phyloP scores from a whole-genome alignment of 805 yeast species.

The Zygoascus biomembranicola region DNA sequence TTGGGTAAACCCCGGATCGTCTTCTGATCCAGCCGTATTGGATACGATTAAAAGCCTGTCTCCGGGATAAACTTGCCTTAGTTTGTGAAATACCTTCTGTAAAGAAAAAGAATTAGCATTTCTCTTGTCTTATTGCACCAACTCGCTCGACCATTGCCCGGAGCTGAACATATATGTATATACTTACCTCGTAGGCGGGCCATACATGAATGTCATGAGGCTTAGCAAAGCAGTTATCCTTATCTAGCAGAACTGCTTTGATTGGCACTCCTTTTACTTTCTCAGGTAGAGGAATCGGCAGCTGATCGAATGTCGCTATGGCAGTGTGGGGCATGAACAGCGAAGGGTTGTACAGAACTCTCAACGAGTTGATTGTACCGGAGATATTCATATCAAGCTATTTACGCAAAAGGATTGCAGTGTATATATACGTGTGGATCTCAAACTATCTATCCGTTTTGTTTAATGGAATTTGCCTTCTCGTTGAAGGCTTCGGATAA shows the following conservation, averaged over 20 bases:
- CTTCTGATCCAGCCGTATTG: conserved; percentile 87
- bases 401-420: not conserved
- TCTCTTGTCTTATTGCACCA: too few relatives aligned
- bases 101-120: not conserved
- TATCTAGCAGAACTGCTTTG: conserved; percentile 79
- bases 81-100: conserved; percentile 42
- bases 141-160: not conserved
- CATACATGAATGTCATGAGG: conserved; percentile 74
- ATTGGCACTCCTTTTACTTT: conserved; percentile 30
- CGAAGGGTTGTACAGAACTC: conserved; percentile 55
- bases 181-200: conserved; percentile 47
- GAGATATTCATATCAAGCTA: conserved; percentile 47
- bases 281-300: conserved; percentile 43
- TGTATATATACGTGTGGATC: not conserved
- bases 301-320: conserved; percentile 48
- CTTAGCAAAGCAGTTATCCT: conserved; percentile 90
- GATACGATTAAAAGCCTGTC: conserved; percentile 68
- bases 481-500: not conserved
- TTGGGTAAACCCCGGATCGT: conserved; percentile 51
- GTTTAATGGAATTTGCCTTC: too few relatives aligned
- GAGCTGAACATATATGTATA: not conserved
- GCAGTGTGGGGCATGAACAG: conserved; percentile 58
- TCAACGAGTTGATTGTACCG: conserved; percentile 62
- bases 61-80: conserved; percentile 51
- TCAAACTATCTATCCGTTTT: not conserved